Base-by-base conservation (phyloP, 768 basidiomycete species). In the Auriculariales sp. region DNA sequence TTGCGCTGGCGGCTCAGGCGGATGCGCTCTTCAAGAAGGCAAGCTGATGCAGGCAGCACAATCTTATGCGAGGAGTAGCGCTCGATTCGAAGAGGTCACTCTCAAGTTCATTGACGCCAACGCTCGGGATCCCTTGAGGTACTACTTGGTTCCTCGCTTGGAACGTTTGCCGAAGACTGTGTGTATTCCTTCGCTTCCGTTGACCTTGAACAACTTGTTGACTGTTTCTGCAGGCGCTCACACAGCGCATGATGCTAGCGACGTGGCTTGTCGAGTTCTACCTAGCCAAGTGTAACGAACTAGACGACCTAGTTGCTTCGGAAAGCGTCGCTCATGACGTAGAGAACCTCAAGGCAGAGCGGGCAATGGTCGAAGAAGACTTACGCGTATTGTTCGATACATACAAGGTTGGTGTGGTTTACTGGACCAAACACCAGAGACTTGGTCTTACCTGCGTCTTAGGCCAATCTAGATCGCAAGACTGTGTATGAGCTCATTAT, bases 201-300 rank as follows among this genome's bases (percentile, higher is more conserved):
- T 30, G 9, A n/a, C 42, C 12, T 31, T 10, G 15, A 45, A 33
- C 49, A 27, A 24, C 17, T 32, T 22, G 27, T 31, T 34, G 30
- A 51, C n/a, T n/a, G n/a, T 31, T 24, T 28, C 24, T 39, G 11
- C 50, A 97, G 93, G 91, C 95, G 58, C 56, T 85, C 32, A 92
- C 90, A 0, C 93, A 97, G 62, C 76, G 95, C 33, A 92, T 92
- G 83, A 91, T 98, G 81, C 69, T 99, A 17, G 93, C 95, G 15
- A 97, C 92, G 0, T 99, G 95, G 95, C 78, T 99, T 11, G 83
- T 95, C 28, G 95, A 99, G 64, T 90, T 98, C 55, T 97, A 92
- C 61, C 77, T 99, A 14, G 86, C 86, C 65, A 98, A 95, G 69
- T 91, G 88, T 63, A 94, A 95, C 59, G 89, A 94, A 53, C 69